Evolutionary conservation across 2,329 filamentous ascomycete species (phyloP).

Genomic region (Aspergillus tanneri): DNA sequence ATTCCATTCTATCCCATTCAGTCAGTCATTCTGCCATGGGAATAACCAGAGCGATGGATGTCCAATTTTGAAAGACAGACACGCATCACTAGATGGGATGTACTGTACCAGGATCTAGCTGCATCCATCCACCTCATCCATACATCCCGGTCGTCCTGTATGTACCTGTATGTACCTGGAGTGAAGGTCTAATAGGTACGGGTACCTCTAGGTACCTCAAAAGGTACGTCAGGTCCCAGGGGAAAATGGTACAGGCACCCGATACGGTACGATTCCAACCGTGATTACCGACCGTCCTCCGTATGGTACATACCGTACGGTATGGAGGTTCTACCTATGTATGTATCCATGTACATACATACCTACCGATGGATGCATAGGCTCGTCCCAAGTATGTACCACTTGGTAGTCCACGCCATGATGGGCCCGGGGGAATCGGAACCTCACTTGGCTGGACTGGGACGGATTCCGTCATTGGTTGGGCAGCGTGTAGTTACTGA

Average conservation of each 20-base stretch:
- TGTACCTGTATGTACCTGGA: no score
- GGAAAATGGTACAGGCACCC: no score
- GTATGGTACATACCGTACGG: background rate
- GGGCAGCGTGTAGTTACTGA: background rate
- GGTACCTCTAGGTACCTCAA: background rate
- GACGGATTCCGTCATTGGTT: background rate
- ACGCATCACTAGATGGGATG: background rate
- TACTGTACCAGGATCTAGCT: conserved; percentile 3
- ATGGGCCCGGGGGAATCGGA: conserved; percentile 19
- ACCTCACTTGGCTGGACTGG: background rate
- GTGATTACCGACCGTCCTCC: background rate
- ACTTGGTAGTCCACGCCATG: background rate
- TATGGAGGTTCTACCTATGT: no score
- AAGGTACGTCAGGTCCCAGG: no score
- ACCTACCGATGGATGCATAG: background rate
- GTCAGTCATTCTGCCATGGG: no score
- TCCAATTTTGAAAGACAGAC: background rate
- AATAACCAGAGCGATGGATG: background rate
- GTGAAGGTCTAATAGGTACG: no score
- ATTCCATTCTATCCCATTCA: background rate
- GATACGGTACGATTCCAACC: no score
- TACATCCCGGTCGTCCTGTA: no score
- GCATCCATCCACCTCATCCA: conserved; percentile 2
- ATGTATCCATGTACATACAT: background rate
- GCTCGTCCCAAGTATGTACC: conserved; percentile 3